Conservation (phyloP, 208 protist genomes). For the Leishmania braziliensis region DNA sequence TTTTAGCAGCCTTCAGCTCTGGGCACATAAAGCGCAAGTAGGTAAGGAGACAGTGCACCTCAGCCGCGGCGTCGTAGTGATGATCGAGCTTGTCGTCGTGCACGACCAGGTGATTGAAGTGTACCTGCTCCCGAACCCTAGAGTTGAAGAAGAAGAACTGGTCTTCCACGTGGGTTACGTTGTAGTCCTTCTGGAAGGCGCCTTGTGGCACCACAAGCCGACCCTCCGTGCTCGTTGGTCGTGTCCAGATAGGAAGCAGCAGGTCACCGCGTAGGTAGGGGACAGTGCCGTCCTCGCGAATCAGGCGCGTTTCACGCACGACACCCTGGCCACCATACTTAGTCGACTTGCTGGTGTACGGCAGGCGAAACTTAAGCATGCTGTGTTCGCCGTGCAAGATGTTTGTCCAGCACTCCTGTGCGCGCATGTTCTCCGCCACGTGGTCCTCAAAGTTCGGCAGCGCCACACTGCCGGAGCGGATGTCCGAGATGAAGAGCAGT, state of each 20-base stretch:
- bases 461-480: slow-evolving; percentile 87
- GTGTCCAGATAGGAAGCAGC: slow-evolving; percentile 94
- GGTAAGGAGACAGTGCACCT: slow-evolving; percentile 86
- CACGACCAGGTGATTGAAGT: slow-evolving; percentile 88
- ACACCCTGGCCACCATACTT: slow-evolving; percentile 47
- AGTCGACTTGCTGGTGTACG: slow-evolving; percentile 83
- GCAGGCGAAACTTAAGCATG: slow-evolving; percentile 97
- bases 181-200: slow-evolving; percentile 66
- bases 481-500: slow-evolving; percentile 95
- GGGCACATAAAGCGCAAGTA: slow-evolving; percentile 78
- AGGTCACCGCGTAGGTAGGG: slow-evolving; percentile 91
- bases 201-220: slow-evolving; percentile 89
- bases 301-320: slow-evolving; percentile 47
- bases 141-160: slow-evolving; percentile 97
- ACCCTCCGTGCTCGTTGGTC: slow-evolving; percentile 95
- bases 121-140: slow-evolving; percentile 84
- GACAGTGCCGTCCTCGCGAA: slow-evolving; percentile 77
- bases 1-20: slow-evolving; percentile 35
- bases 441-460: slow-evolving; percentile 91
- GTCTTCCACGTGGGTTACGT: slow-evolving; percentile 84
- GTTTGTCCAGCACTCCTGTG: slow-evolving; percentile 92
- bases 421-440: slow-evolving; percentile 91
- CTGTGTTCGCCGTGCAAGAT: slow-evolving; percentile 85
- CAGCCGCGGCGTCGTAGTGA: slow-evolving; percentile 93
- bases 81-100: slow-evolving; percentile 85